These are phyloP conservation scores for Exserohilum turcica DNA, from an alignment of 2,329 filamentous ascomycete species.

Conservation along the genomic window DNA sequence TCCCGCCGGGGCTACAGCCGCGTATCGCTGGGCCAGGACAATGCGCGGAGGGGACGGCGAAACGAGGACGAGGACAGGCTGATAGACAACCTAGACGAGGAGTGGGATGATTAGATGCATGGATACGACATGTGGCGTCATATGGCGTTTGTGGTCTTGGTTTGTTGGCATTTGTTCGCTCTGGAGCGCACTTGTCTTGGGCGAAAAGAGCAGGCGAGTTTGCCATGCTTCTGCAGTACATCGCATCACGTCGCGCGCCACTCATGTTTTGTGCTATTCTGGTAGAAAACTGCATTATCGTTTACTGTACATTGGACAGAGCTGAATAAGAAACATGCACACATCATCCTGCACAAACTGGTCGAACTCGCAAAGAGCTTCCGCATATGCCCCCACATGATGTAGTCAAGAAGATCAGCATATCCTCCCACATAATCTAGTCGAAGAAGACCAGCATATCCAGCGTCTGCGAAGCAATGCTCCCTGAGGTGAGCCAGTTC, in stretches of 20 bases:
- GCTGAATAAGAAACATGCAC: too few relatives aligned
- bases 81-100: conserved; percentile 95
- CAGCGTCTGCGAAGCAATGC: too few relatives aligned
- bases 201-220: neutral
- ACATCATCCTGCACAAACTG: too few relatives aligned
- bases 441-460: too few relatives aligned
- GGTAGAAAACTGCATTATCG: neutral
- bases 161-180: conserved; percentile 3
- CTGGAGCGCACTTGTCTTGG: neutral
- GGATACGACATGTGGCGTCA: neutral
- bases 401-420: too few relatives aligned
- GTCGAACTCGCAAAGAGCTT: too few relatives aligned
- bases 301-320: neutral
- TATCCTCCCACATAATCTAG: too few relatives aligned
- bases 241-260: neutral
- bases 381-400: too few relatives aligned
- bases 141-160: conserved; percentile 10
- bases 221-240: neutral
- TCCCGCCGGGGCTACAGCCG: conserved; percentile 69
- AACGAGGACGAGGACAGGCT: conserved; percentile 87
- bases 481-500: too few relatives aligned
- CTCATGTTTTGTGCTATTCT: neutral
- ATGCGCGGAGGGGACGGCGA: conserved; percentile 50
- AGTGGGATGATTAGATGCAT: conserved; percentile 77
- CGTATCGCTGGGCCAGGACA: conserved; percentile 58